phyloP scores from a whole-genome alignment of 2,329 filamentous ascomycete genomes.

The Fusarium nisikadoi region DNA sequence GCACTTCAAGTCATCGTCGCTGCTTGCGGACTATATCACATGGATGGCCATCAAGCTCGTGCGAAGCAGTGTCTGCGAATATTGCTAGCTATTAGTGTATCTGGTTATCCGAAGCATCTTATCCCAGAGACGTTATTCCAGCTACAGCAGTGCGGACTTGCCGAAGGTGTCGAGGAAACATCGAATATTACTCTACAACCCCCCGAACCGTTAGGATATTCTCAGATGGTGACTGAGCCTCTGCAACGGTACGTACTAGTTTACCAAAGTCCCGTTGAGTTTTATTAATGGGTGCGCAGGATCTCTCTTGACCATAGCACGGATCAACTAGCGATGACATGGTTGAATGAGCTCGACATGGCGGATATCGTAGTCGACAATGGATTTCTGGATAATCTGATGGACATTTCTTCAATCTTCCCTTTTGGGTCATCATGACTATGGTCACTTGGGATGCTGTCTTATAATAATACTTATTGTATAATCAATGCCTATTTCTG shows the following conservation, averaged over 20 bases:
- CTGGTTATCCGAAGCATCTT: neutral
- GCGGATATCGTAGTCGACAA: neutral
- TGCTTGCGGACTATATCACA: neutral
- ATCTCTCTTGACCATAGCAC: neutral
- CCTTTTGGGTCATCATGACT: neutral
- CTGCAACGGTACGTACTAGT: neutral
- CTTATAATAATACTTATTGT: neutral
- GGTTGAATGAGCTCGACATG: neutral
- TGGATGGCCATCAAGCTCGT: neutral
- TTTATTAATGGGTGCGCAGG: neutral
- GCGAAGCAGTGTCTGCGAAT: neutral
- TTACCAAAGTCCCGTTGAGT: rapidly evolving
- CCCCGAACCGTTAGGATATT: neutral
- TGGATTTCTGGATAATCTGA: neutral
- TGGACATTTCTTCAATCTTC: neutral
- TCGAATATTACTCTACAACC: neutral
- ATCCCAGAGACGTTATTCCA: neutral
- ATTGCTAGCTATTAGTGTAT: rapidly evolving
- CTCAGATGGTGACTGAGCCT: neutral
- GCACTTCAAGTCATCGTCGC: neutral
- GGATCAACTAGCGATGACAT: neutral
- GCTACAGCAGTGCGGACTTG: neutral
- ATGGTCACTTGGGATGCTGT: neutral
- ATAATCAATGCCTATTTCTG: neutral
- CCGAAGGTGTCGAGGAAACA: neutral